Evolutionary conservation across 345 rosid species (phyloP).

Genomic region (Citrus sinensis): DVS_A1.0 CM039163.1:9273501-9274000

Average conservation of each 20-base stretch:
- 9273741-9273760: neutral
- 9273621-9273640: neutral
- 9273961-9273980: constrained; percentile 65
- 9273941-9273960: constrained; percentile 63
- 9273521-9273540: neutral
- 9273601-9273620: neutral
- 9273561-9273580: neutral
- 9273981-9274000: constrained; percentile 62
- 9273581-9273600: neutral
- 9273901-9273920: constrained; percentile 56
- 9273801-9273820: neutral
- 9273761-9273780: neutral
- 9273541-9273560: neutral
- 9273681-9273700: neutral
- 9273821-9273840: neutral
- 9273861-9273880: neutral
- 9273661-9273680: neutral
- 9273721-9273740: neutral
- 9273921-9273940: constrained; percentile 77
- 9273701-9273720: neutral
- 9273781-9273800: neutral
- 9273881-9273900: constrained; percentile 3
- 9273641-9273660: neutral
- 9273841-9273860: neutral
- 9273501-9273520: neutral